phyloP scores from a whole-genome alignment of 345 rosid genomes.

The Aquilaria sinensis region DNA sequence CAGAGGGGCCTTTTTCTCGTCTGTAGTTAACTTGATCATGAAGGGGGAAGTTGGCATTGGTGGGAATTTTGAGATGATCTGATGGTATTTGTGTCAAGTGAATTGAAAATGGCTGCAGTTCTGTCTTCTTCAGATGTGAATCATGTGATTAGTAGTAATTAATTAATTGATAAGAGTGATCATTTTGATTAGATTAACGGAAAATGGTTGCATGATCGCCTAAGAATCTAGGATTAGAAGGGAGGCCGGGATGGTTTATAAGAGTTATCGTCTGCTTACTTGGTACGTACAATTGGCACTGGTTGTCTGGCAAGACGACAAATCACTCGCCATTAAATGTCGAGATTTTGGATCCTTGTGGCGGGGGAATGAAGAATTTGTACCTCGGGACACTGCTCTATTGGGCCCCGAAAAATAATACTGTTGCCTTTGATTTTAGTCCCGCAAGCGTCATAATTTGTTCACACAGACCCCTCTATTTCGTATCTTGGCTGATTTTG shows the following conservation, averaged over 20 bases:
- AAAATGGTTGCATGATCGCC: no score
- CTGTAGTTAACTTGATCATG: neutral
- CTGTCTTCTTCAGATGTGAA: no score
- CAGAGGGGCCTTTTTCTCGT: constrained; percentile 17
- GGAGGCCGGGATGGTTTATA: neutral
- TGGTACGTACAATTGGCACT: constrained; percentile 10
- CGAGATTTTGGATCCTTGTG: neutral
- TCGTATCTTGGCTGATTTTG: neutral
- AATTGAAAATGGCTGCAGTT: no score
- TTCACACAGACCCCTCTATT: neutral
- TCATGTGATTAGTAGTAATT: no score
- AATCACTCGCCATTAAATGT: neutral
- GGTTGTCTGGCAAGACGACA: constrained; percentile 8
- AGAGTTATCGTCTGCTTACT: constrained; percentile 8
- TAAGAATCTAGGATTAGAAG: no score
- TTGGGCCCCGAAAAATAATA: constrained; percentile 7
- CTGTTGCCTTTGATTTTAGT: neutral
- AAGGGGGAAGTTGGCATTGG: neutral
- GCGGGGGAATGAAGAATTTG: constrained; percentile 6
- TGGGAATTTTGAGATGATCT: neutral
- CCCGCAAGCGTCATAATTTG: neutral
- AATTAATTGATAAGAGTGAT: no score
- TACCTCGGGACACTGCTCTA: neutral
- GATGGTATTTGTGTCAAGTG: neutral
- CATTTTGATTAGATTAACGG: no score